Evolutionary conservation across 1,139 yeast species (phyloP), one percentile per base, ranked within the genome.

Genomic region (Geotrichum reessii): DNA sequence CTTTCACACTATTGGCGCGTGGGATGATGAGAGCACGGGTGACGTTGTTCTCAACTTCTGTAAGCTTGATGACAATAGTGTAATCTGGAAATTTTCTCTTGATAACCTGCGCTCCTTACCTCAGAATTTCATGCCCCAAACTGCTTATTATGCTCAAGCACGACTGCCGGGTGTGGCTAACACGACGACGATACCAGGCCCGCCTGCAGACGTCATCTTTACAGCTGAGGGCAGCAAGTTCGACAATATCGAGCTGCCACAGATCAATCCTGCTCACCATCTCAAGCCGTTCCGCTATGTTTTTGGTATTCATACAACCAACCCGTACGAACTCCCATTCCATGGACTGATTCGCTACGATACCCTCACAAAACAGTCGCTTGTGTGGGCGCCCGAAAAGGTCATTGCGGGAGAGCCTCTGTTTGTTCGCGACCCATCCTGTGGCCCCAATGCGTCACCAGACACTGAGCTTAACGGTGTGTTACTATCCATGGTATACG

Each of bases 391-490:
- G 1, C 50, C 60, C 19, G 55, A 52, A 19, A 56, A 59, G 1
- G 48, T 48, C 17, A 52, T 63, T 12, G 64, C 64, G 9, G 63
- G 64, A 2, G 64, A 62, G 52, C 61, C 64, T n/a, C 46, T 62
- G 2, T 62, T 63, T 53, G 56, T 62, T 28, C 58, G 58, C 8
- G 56, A 61, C 27, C 64, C 63, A 12, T 24, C 49, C 19, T 58
- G 50, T 22, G 52, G 47, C 37, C 55, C 49, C 14, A 59, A 60
- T 12, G 54, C 37, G n/a, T 37, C 21, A 8, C 44, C 44, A 8
- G 42, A 40, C 2, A 50, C 40, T 25, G 62, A 60, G 24, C 55
- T 60, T 12, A 44, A 57, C n/a, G 65, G 65, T n/a, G 58, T 59
- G 33, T 44, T 63, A 9, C 51, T 63, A 24, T 47, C 62, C 4